Evolutionary conservation across 805 yeast genomes (phyloP).

Genomic region (Zygoascus bituminiphila): DNA sequence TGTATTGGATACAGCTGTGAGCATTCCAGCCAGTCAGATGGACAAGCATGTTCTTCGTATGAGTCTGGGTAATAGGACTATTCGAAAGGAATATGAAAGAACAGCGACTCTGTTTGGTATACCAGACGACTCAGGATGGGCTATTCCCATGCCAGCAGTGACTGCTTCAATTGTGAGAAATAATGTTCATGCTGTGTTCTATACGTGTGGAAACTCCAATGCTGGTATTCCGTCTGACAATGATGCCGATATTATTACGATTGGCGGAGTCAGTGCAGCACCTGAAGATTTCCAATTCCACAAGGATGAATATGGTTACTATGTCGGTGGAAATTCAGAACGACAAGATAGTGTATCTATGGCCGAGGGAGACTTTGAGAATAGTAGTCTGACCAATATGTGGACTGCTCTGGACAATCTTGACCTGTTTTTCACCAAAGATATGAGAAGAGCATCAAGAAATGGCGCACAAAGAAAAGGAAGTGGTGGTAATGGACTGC

Average conservation of each 20-base stretch:
- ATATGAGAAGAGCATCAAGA: constrained; percentile 19
- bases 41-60: constrained; percentile 89
- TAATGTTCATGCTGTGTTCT: constrained; percentile 91
- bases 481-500: constrained; percentile 2
- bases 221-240: neutral
- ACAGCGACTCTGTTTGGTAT: constrained; percentile 89
- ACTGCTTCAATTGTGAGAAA: constrained; percentile 83
- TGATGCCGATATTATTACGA: constrained; percentile 4
- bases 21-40: constrained; percentile 81
- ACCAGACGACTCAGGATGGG: constrained; percentile 95
- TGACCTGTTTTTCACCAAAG: constrained; percentile 80
- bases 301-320: constrained; percentile 44
- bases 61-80: constrained; percentile 75
- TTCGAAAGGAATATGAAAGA: constrained; percentile 72
- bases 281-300: constrained; percentile 38
- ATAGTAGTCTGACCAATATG: constrained; percentile 65
- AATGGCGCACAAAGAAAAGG: neutral
- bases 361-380: constrained; percentile 27
- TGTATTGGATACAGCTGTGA: constrained; percentile 76
- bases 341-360: constrained; percentile 40
- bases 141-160: constrained; percentile 90
- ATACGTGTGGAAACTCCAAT: constrained; percentile 50
- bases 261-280: constrained; percentile 2
- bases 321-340: constrained; percentile 21
- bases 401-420: constrained; percentile 87